A percentile compares a stretch with the other conserved stretches of the same genome.
Conservation (phyloP, 1,284 basidiomycete species). For the Malassezia nana region DNA sequence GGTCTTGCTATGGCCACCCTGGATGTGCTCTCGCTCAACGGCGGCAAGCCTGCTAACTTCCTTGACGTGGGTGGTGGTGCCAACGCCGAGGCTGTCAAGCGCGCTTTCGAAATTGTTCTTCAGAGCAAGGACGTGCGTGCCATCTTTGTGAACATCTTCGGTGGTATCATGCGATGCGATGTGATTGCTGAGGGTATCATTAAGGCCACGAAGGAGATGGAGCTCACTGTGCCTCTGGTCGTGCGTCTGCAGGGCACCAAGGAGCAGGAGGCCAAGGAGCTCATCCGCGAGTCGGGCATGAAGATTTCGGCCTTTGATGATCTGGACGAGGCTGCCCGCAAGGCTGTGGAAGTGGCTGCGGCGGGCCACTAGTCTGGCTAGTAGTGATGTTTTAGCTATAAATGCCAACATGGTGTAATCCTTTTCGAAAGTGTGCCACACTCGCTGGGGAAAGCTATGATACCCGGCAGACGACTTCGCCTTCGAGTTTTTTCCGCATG, state of each 20-base stretch:
- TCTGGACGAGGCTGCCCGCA: constrained; percentile 26
- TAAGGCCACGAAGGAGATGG: constrained; percentile 85
- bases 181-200: constrained; percentile 69
- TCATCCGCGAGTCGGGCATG: constrained; percentile 63
- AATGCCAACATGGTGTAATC: background rate
- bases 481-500: constrained; percentile 46
- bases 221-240: constrained; percentile 74
- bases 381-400: background rate
- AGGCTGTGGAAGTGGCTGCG: constrained; percentile 21
- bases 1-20: constrained; percentile 99
- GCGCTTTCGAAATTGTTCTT: constrained; percentile 91
- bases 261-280: constrained; percentile 88
- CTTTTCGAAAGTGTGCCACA: background rate
- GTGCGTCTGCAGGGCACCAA: constrained; percentile 95
- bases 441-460: constrained; percentile 15
- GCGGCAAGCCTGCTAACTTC: constrained; percentile 83
- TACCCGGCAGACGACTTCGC: constrained; percentile 50
- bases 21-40: constrained; percentile 78
- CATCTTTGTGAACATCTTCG: constrained; percentile 80
- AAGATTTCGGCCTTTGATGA: constrained; percentile 52
- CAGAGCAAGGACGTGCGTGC: constrained; percentile 85
- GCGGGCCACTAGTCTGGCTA: constrained; percentile 1
- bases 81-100: constrained; percentile 96
- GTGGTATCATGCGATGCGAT: constrained; percentile 95
- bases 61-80: constrained; percentile 95